Percentiles rank a stretch among this genome's conserved stretches.
Conservation (phyloP, 139 green algal species). For the Haematococcus sp. region DNA sequence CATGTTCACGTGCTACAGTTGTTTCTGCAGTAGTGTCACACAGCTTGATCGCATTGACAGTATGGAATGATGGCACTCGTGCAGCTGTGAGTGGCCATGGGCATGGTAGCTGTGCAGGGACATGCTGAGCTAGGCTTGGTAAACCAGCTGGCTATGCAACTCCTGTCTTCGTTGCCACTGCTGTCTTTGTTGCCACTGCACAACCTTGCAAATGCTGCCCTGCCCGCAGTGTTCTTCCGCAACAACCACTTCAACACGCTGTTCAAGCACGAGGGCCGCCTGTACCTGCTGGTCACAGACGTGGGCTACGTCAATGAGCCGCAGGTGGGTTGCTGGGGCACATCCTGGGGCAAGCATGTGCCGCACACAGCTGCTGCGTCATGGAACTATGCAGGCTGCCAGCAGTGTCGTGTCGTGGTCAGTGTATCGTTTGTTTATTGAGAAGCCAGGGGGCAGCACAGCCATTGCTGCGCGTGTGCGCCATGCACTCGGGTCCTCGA, state of each 20-base stretch:
- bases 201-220: constrained; percentile 92
- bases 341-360: background rate
- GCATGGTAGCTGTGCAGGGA: too few relatives aligned
- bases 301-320: constrained; percentile 69
- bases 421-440: background rate
- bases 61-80: too few relatives aligned
- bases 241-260: constrained; percentile 96
- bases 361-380: background rate
- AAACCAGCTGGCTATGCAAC: too few relatives aligned
- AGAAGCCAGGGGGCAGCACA: too few relatives aligned
- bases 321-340: background rate
- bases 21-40: background rate
- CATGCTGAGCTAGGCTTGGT: too few relatives aligned
- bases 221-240: constrained; percentile 72
- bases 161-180: background rate
- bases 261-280: constrained; percentile 62
- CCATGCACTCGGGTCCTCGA: too few relatives aligned
- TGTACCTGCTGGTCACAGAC: constrained; percentile 93
- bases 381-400: too few relatives aligned
- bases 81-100: too few relatives aligned
- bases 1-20: constrained; percentile 56
- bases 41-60: background rate
- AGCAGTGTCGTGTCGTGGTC: background rate
- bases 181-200: background rate
- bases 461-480: too few relatives aligned